Evolutionary conservation across 179 eudicot species (phyloP).

Genomic region (Carnegiea gigantea): DNA sequence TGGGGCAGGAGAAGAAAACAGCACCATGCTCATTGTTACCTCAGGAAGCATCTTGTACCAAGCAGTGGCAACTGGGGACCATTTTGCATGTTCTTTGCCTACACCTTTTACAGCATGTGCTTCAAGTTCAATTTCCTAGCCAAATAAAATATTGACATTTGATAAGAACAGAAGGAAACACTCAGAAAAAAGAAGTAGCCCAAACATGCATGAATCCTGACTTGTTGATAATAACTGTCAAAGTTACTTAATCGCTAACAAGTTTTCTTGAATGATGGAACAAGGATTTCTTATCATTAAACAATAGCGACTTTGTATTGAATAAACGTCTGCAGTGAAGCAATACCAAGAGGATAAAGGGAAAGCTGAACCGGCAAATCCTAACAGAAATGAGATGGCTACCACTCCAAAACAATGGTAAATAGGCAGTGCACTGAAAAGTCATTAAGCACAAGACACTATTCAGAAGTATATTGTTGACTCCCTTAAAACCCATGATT

Average conservation of each 20-base stretch:
- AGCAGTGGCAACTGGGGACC: constrained; percentile 99
- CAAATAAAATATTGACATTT: background rate
- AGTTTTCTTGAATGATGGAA: background rate
- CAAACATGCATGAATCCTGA: constrained; percentile 3
- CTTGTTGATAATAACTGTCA: background rate
- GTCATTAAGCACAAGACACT: background rate
- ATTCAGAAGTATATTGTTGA: too few relatives aligned
- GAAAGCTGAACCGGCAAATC: background rate
- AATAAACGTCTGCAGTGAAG: background rate
- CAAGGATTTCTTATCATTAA: background rate
- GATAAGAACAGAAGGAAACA: background rate
- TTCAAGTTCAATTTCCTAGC: constrained; percentile 93
- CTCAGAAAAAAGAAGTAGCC: background rate
- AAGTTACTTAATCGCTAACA: background rate
- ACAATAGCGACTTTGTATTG: background rate
- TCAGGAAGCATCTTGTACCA: constrained; percentile 98
- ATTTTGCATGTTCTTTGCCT: constrained; percentile 95
- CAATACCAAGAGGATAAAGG: background rate
- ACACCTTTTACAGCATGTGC: constrained; percentile 93
- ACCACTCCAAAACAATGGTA: background rate
- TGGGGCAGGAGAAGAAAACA: background rate
- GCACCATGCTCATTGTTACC: constrained; percentile 41
- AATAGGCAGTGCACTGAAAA: background rate
- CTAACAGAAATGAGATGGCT: too few relatives aligned
- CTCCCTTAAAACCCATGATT: too few relatives aligned